Percentiles rank a stretch among this genome's conserved stretches.
Conservation (phyloP, 2,329 filamentous ascomycete species). For the Nothomitra cinnamomea region DNA sequence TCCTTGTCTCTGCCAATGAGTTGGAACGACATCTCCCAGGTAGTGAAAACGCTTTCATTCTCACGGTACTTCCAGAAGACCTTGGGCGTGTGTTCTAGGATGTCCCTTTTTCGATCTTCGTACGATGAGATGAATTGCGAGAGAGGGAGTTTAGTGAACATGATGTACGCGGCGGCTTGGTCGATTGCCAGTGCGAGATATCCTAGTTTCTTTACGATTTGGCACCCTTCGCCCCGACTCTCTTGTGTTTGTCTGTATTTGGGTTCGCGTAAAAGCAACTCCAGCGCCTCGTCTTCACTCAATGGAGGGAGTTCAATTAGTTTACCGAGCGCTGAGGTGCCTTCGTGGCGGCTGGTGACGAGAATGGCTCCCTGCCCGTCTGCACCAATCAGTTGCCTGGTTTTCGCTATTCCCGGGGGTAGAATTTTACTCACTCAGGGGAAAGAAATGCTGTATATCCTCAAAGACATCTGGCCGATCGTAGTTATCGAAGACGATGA, state of each 20-base stretch:
- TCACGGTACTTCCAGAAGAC: conserved; percentile 6
- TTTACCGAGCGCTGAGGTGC: conserved; percentile 4
- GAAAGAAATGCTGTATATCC: conserved; percentile 5
- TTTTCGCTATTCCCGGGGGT: too few species aligned
- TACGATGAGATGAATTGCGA: conserved; percentile 2
- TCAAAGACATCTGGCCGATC: conserved; percentile 5
- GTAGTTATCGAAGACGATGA: conserved; percentile 7
- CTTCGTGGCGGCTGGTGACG: conserved; percentile 5
- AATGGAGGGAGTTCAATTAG: conserved; percentile 4
- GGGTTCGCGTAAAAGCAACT: conserved; percentile 4
- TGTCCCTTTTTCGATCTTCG: conserved; percentile 4
- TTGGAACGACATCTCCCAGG: conserved; percentile 7
- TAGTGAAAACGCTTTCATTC: conserved; percentile 5
- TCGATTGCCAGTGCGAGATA: conserved; percentile 6
- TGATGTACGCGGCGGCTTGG: conserved; percentile 7
- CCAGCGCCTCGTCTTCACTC: conserved; percentile 4
- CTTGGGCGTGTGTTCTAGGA: conserved; percentile 5
- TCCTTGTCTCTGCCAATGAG: conserved; percentile 1
- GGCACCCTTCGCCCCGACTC: background rate
- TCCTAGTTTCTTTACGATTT: conserved; percentile 6
- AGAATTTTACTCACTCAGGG: conserved; percentile 6
- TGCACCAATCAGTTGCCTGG: conserved; percentile 3
- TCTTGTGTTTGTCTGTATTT: background rate
- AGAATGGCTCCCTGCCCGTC: conserved; percentile 5
- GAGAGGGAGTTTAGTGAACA: conserved; percentile 1